Percentiles rank a stretch among this genome's conserved stretches.
Conservation (phyloP, 192 early-diverging fungal species). For the Dispira simplex region DNA sequence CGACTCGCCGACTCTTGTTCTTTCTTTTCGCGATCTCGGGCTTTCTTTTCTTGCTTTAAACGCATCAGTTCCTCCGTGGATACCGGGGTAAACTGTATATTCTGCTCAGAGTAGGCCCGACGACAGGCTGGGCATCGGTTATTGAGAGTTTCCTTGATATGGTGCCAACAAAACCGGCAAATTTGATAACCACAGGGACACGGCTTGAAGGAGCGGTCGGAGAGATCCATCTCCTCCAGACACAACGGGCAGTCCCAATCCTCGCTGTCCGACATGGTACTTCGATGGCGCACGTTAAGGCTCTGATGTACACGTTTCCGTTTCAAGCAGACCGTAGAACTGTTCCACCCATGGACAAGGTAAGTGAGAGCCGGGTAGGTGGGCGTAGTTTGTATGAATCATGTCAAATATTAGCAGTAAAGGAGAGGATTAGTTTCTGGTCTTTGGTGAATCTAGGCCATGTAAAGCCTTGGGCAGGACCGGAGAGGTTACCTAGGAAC, state of each 20-base stretch:
- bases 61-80: constrained; percentile 28
- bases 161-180: constrained; percentile 98
- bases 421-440: no score
- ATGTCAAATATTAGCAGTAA: no score
- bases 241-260: constrained; percentile 97
- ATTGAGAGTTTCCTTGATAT: constrained; percentile 88
- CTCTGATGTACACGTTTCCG: no score
- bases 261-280: constrained; percentile 54
- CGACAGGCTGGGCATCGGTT: constrained; percentile 93
- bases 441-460: no score
- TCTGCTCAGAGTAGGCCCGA: constrained; percentile 78
- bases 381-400: no score
- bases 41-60: constrained; percentile 67
- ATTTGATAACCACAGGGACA: constrained; percentile 99
- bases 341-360: no score
- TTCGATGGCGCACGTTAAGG: no score
- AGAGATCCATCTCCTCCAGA: constrained; percentile 96
- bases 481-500: no score
- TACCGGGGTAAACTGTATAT: constrained; percentile 53
- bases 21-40: constrained; percentile 81
- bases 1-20: constrained; percentile 71
- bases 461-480: no score
- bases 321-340: no score
- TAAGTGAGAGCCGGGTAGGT: no score
- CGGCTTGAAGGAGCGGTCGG: constrained; percentile 91